These are phyloP conservation scores for Macrophomina phaseolina DNA, from an alignment of 2,329 filamentous ascomycete species.

Conservation along the genomic window DNA sequence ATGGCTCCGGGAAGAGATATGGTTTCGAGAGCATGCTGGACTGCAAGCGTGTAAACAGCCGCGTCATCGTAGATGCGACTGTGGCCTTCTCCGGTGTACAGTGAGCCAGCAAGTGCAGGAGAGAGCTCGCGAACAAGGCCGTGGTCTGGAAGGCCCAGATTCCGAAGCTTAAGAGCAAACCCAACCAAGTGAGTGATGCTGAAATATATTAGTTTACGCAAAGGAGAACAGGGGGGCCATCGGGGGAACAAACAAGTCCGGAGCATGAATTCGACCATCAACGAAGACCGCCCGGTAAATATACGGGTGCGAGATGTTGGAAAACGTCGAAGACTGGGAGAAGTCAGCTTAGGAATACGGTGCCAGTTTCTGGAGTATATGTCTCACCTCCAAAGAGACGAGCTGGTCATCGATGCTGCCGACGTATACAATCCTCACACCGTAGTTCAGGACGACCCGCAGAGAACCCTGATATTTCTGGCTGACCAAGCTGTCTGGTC, in stretches of 20 bases:
- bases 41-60: slow-evolving; percentile 73
- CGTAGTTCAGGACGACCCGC: slow-evolving; percentile 74
- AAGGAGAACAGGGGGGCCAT: not conserved
- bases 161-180: slow-evolving; percentile 91
- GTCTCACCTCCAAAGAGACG: slow-evolving; percentile 80
- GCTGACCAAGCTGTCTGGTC: slow-evolving; percentile 80
- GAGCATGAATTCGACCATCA: slow-evolving; percentile 87
- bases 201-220: not conserved
- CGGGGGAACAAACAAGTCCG: slow-evolving; percentile 67
- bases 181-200: slow-evolving; percentile 84
- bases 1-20: slow-evolving; percentile 42
- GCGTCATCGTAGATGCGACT: slow-evolving; percentile 91
- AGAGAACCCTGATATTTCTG: slow-evolving; percentile 80
- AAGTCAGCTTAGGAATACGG: not conserved
- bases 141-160: slow-evolving; percentile 90
- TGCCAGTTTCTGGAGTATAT: not conserved
- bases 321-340: slow-evolving; percentile 77
- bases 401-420: slow-evolving; percentile 97
- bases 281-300: slow-evolving; percentile 97
- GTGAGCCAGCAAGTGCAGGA: slow-evolving; percentile 82
- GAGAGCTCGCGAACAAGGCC: slow-evolving; percentile 91
- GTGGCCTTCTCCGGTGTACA: slow-evolving; percentile 93
- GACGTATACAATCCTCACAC: slow-evolving; percentile 83
- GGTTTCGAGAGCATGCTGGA: slow-evolving; percentile 55
- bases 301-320: slow-evolving; percentile 84